Conservation (phyloP, 2,329 filamentous ascomycete species). For the Hymenoscyphus salicellus region DNA sequence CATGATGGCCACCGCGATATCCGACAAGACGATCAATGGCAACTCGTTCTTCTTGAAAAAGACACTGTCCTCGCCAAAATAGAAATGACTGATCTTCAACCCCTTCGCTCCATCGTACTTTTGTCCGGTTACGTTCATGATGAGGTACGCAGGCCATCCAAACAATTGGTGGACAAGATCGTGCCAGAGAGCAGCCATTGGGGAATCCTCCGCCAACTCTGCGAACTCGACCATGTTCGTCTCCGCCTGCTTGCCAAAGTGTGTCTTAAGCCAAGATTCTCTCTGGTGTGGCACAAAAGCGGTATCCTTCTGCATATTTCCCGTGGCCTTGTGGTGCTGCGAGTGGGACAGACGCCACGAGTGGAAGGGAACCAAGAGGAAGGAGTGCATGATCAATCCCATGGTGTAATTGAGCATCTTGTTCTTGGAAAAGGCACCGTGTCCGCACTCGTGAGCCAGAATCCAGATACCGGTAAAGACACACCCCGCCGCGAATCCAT, state of each 20-base stretch:
- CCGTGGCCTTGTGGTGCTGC: conserved; percentile 66
- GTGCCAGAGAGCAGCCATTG: conserved; percentile 51
- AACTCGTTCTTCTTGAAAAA: conserved; percentile 59
- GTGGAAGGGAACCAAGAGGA: conserved; percentile 68
- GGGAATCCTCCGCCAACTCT: conserved; percentile 62
- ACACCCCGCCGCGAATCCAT: conserved; percentile 64
- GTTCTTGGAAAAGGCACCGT: conserved; percentile 63
- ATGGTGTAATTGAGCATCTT: conserved; percentile 58
- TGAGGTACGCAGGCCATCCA: conserved; percentile 63
- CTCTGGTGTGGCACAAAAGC: conserved; percentile 56
- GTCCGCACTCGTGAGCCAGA: conserved; percentile 69
- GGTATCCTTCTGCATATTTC: conserved; percentile 66
- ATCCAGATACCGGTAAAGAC: conserved; percentile 70
- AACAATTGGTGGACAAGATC: conserved; percentile 61
- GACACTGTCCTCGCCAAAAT: conserved; percentile 60
- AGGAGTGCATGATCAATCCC: conserved; percentile 64
- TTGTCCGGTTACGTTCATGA: conserved; percentile 50
- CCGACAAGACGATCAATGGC: conserved; percentile 55
- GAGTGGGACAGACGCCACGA: conserved; percentile 70
- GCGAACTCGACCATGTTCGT: conserved; percentile 40
- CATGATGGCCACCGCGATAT: conserved; percentile 56
- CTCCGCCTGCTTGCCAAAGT: conserved; percentile 31
- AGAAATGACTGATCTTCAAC: conserved; percentile 40
- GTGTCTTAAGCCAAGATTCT: conserved; percentile 32
- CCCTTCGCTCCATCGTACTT: conserved; percentile 33